Conservation (phyloP, 495 filamentous ascomycete species). For the Chaetomium cochliodes region DNA sequence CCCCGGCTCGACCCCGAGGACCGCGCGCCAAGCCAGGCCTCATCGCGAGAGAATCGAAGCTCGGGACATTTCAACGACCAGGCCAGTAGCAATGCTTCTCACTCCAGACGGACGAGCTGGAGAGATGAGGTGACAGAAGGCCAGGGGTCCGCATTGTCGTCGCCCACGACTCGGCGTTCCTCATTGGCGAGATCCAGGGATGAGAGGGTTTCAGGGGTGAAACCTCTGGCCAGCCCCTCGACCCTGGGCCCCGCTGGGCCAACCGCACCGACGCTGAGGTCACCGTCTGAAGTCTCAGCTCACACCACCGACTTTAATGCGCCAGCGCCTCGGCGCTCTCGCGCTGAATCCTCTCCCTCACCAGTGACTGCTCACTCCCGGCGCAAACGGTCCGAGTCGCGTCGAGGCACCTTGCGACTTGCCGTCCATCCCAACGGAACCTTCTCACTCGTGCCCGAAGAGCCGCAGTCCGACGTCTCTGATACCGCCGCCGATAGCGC, state of each 20-base stretch:
- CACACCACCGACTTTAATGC: conserved; percentile 31
- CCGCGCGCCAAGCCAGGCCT: conserved; percentile 36
- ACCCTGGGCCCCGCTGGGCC: conserved; percentile 27
- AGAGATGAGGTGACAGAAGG: conserved; percentile 21
- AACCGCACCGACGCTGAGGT: conserved; percentile 34
- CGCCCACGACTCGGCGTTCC: conserved; percentile 36
- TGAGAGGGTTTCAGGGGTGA: conserved; percentile 50
- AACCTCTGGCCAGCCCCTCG: conserved; percentile 42
- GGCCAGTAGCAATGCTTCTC: conserved; percentile 16
- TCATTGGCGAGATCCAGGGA: conserved; percentile 42
- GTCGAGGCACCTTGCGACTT: conserved; percentile 41
- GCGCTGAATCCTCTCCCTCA: conserved; percentile 21
- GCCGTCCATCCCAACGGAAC: conserved; percentile 50
- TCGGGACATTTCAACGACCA: conserved; percentile 33
- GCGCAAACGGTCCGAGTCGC: conserved; percentile 35
- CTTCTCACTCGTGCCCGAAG: conserved; percentile 43
- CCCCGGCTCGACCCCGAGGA: conserved; percentile 41
- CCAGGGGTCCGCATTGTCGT: conserved; percentile 43
- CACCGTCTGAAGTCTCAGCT: conserved; percentile 38
- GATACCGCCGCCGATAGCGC: conserved; percentile 28
- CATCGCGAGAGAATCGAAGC: conserved; percentile 27
- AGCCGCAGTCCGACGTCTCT: conserved; percentile 25
- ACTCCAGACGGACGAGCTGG: conserved; percentile 21
- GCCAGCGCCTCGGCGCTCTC: conserved; percentile 19
- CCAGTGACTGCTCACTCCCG: conserved; percentile 22